phyloP scores from a whole-genome alignment of 352 stramenopile genomes.

The Pythium dissotocum region DNA sequence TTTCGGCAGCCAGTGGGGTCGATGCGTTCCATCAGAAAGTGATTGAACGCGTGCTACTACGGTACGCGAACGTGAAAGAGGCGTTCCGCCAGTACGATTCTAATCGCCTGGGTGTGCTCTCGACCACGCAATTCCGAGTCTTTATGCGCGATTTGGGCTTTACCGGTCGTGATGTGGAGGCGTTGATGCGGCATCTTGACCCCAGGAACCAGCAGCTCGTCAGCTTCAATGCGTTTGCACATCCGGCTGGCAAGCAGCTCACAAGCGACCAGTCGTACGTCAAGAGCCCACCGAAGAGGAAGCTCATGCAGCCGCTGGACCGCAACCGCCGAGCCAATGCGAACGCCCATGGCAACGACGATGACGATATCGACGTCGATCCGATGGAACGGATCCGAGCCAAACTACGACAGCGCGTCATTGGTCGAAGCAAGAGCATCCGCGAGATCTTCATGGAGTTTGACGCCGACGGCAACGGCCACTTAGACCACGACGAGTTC shows the following conservation, averaged over 20 bases:
- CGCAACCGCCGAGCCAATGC: conserved; percentile 10
- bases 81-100: conserved; percentile 66
- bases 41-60: conserved; percentile 56
- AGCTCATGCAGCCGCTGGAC: conserved; percentile 33
- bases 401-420: conserved; percentile 62
- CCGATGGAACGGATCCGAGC: conserved; percentile 58
- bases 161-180: conserved; percentile 46
- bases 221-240: conserved; percentile 59
- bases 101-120: conserved; percentile 47
- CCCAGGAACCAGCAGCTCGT: conserved; percentile 38
- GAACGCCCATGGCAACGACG: conserved; percentile 21
- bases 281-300: conserved; percentile 45
- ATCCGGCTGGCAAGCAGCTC: conserved; percentile 32
- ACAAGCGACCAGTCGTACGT: conserved; percentile 44
- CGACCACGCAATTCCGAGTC: conserved; percentile 41
- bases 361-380: conserved; percentile 31
- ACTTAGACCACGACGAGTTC: conserved; percentile 70
- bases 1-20: conserved; percentile 4
- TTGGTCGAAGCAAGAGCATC: conserved; percentile 74
- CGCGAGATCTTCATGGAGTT: conserved; percentile 74
- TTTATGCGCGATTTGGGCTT: conserved; percentile 63
- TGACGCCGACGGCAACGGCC: conserved; percentile 54
- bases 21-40: conserved; percentile 58
- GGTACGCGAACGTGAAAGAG: conserved; percentile 61
- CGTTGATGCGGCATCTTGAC: conserved; percentile 49